These are phyloP conservation scores for Penicillium sumatraense DNA, from an alignment of 2,329 filamentous ascomycete species.

Conservation along the genomic window DNA sequence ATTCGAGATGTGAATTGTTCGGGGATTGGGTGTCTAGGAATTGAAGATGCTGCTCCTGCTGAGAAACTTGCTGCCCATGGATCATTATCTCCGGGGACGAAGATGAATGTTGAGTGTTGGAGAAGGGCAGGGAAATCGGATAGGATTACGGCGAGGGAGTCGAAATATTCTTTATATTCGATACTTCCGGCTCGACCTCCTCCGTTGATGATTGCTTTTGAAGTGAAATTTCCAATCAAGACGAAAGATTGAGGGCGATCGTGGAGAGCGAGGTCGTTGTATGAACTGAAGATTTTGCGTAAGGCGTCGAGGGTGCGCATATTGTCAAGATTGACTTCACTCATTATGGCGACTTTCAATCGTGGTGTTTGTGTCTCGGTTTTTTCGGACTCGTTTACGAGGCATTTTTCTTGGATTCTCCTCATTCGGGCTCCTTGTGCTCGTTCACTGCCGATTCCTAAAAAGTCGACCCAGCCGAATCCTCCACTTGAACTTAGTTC, in stretches of 20 bases:
- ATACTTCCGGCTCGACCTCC: conserved; percentile 79
- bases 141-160: conserved; percentile 79
- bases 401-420: conserved; percentile 71
- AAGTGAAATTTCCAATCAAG: conserved; percentile 81
- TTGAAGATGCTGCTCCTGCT: conserved; percentile 51
- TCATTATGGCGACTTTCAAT: conserved; percentile 72
- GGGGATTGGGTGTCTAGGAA: conserved; percentile 65
- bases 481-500: conserved; percentile 67
- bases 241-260: conserved; percentile 78
- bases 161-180: conserved; percentile 96
- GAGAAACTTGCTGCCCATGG: conserved; percentile 89
- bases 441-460: conserved; percentile 87
- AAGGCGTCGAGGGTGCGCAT: conserved; percentile 81
- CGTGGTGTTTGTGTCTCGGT: conserved; percentile 32
- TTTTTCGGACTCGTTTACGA: conserved; percentile 44
- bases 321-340: conserved; percentile 84
- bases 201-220: conserved; percentile 63
- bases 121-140: conserved; percentile 83
- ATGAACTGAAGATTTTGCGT: conserved; percentile 75
- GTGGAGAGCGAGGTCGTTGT: conserved; percentile 67
- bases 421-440: conserved; percentile 84
- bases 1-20: conserved; percentile 89
- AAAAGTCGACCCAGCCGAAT: conserved; percentile 97
- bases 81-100: conserved; percentile 95
- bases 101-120: conserved; percentile 80